These are phyloP conservation scores for Fusarium sp. DNA, from an alignment of 2,329 filamentous ascomycete genomes.

Conservation along the genomic window DNA sequence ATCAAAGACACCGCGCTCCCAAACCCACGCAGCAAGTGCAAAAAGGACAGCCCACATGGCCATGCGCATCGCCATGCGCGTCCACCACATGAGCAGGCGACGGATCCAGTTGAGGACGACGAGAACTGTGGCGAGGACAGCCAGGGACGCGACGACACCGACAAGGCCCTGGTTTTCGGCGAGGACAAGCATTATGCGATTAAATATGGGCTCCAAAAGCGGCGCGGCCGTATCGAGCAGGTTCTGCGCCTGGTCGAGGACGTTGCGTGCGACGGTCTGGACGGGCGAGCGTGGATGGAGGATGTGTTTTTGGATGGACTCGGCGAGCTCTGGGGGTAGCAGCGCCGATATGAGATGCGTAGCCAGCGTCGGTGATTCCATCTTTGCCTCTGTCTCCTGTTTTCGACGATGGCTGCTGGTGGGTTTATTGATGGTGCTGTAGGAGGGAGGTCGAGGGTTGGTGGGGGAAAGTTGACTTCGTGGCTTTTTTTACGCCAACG, in stretches of 20 bases:
- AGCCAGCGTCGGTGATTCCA: slow-evolving; percentile 48
- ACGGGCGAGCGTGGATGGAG: slow-evolving; percentile 59
- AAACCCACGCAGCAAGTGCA: slow-evolving; percentile 65
- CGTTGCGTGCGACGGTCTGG: slow-evolving; percentile 53
- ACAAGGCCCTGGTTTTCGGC: slow-evolving; percentile 51
- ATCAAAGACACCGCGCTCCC: slow-evolving; percentile 73
- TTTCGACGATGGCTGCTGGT: slow-evolving; percentile 1
- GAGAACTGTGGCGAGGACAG: slow-evolving; percentile 63
- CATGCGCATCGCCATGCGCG: slow-evolving; percentile 71
- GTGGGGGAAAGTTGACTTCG: slow-evolving; percentile 26
- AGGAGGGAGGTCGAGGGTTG: slow-evolving; percentile 1
- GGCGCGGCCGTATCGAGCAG: slow-evolving; percentile 52
- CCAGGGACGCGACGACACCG: slow-evolving; percentile 49
- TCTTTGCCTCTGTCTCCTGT: slow-evolving; percentile 22
- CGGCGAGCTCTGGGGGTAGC: slow-evolving; percentile 58
- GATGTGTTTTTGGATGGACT: slow-evolving; percentile 59
- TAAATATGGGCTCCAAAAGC: slow-evolving; percentile 56
- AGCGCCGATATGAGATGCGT: slow-evolving; percentile 54
- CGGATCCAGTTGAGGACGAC: slow-evolving; percentile 77
- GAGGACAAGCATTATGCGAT: slow-evolving; percentile 52
- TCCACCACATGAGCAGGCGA: slow-evolving; percentile 80
- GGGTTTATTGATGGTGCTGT: slow-evolving; percentile 8
- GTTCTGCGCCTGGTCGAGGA: slow-evolving; percentile 46
- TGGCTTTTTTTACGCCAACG: slow-evolving; percentile 27
- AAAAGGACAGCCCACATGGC: slow-evolving; percentile 72